These are phyloP conservation scores for Omphalea diandra DNA, from an alignment of 441 rosid genomes.

Conservation along the genomic window DNA sequence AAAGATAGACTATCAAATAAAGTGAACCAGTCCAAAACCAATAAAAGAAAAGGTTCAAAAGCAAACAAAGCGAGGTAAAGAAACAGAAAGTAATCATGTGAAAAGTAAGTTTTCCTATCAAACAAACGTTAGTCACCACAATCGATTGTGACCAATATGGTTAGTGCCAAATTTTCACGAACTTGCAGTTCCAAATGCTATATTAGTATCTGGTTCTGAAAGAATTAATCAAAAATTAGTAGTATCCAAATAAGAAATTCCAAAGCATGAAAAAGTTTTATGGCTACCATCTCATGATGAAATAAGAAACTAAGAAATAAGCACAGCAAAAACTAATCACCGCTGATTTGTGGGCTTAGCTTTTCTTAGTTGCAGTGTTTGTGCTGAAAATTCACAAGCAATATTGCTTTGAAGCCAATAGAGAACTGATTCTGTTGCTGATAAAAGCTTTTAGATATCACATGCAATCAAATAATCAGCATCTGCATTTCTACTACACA, in stretches of 20 bases:
- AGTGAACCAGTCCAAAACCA: neutral
- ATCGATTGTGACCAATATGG: neutral
- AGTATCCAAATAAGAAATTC: neutral
- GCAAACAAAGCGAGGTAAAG: neutral
- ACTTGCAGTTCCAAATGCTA: neutral
- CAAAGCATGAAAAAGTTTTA: neutral
- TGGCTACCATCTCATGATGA: neutral
- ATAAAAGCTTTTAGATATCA: neutral
- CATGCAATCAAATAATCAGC: neutral
- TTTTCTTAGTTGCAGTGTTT: neutral
- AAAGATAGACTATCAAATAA: neutral
- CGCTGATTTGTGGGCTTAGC: neutral
- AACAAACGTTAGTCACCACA: neutral
- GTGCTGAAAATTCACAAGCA: neutral
- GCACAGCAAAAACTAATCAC: neutral
- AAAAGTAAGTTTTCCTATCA: neutral
- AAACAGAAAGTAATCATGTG: neutral
- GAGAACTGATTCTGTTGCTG: neutral
- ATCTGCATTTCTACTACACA: neutral
- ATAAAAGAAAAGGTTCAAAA: neutral
- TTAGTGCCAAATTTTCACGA: neutral
- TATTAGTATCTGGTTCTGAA: neutral
- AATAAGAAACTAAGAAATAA: neutral
- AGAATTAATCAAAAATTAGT: neutral
- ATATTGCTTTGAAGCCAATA: neutral